phyloP scores from a whole-genome alignment of 306 rosid genomes.

The Argentina anserina region DNA sequence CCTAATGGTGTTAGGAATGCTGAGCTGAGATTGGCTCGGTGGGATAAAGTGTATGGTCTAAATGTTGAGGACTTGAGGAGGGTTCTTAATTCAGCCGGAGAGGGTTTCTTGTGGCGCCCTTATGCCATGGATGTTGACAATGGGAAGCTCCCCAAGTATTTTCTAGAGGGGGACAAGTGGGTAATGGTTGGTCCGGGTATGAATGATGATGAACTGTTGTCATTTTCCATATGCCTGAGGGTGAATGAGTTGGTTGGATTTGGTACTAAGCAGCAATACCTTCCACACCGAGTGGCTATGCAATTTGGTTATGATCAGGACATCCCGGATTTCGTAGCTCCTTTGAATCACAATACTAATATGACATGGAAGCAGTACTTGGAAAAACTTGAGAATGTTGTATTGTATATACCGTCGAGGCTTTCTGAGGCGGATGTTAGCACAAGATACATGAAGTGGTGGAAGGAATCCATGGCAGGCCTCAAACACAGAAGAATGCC shows the following conservation, averaged over 20 bases:
- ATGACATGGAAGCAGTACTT: conserved; percentile 22
- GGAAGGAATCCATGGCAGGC: neutral
- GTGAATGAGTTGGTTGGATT: conserved; percentile 42
- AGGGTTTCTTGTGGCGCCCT: conserved; percentile 51
- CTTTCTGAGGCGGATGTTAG: conserved; percentile 26
- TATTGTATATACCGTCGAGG: conserved; percentile 36
- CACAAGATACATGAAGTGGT: conserved; percentile 15
- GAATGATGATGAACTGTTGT: conserved; percentile 15
- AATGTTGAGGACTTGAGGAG: conserved; percentile 28
- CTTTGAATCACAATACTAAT: neutral
- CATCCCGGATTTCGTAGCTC: conserved; percentile 28
- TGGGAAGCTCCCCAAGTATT: conserved; percentile 18
- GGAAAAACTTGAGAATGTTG: conserved; percentile 15
- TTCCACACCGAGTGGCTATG: conserved; percentile 56
- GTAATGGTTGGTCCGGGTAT: conserved; percentile 12
- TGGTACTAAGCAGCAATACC: conserved; percentile 31
- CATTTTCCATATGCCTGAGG: conserved; percentile 36
- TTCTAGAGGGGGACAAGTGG: conserved; percentile 30
- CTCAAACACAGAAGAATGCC: neutral
- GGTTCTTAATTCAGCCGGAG: conserved; percentile 23
- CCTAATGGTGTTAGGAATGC: conserved; percentile 1
- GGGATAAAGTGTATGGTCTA: conserved; percentile 26
- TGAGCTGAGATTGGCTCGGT: conserved; percentile 33
- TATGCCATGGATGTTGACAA: conserved; percentile 22
- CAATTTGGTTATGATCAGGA: conserved; percentile 69